These are phyloP conservation scores for Vitis rupestris DNA, from an alignment of 164 flowering plant genomes.

Conservation along the genomic window DNA sequence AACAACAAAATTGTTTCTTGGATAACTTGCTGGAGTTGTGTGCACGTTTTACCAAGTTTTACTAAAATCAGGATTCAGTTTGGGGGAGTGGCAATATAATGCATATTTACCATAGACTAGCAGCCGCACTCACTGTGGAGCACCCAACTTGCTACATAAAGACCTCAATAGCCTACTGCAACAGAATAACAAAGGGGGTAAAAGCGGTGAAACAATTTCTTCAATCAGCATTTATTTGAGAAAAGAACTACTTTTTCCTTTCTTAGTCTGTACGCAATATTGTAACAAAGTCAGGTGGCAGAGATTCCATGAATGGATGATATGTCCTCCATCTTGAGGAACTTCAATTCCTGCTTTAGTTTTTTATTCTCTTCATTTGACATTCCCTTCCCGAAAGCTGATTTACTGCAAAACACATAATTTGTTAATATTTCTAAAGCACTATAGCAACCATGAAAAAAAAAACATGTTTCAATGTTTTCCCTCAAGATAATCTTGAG, in stretches of 20 bases:
- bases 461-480: neutral
- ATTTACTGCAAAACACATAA: conserved; percentile 46
- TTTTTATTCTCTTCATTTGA: conserved; percentile 61
- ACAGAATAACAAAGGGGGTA: conserved; percentile 7
- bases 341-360: conserved; percentile 66
- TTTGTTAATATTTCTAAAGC: neutral
- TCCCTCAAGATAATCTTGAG: neutral
- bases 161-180: conserved; percentile 82
- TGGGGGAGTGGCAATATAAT: conserved; percentile 50
- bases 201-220: neutral
- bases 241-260: neutral
- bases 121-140: conserved; percentile 57
- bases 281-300: conserved; percentile 76
- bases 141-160: conserved; percentile 62
- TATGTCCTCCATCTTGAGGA: conserved; percentile 70
- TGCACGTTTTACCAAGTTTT: neutral
- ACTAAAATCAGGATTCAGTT: conserved; percentile 45
- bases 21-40: neutral
- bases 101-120: conserved; percentile 80
- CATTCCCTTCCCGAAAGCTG: conserved; percentile 72
- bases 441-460: neutral
- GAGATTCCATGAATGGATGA: conserved; percentile 85
- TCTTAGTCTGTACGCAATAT: conserved; percentile 74
- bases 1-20: neutral
- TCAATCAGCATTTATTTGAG: neutral